phyloP scores from a whole-genome alignment of 2,329 filamentous ascomycete genomes.

The Colletotrichum siamense region DNA sequence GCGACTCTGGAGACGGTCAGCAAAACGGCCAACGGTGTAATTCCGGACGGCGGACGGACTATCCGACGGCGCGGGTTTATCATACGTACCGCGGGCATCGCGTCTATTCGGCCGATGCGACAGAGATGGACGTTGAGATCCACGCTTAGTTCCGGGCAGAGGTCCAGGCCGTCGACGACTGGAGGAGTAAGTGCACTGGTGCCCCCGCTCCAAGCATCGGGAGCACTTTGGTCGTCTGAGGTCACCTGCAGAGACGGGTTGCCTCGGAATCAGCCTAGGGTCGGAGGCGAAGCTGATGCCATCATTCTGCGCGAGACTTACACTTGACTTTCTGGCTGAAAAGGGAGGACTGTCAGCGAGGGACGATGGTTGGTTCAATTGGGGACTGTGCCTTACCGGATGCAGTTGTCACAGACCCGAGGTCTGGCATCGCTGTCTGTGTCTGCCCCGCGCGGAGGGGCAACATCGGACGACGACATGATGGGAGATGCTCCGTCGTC shows the following conservation, averaged over 20 bases:
- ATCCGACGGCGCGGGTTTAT: background rate
- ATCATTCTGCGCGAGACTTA: background rate
- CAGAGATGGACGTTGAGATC: background rate
- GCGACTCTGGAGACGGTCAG: background rate
- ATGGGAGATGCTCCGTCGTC: background rate
- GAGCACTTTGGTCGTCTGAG: background rate
- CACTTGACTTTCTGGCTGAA: background rate
- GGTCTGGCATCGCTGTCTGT: background rate
- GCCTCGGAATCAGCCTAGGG: background rate
- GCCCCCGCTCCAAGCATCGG: background rate
- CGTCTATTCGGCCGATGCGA: background rate
- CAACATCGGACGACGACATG: background rate
- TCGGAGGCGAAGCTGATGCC: background rate
- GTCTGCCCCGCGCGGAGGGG: background rate
- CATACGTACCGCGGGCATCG: background rate
- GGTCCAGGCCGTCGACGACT: slow-evolving; percentile 19
- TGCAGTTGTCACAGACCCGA: background rate
- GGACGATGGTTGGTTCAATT: background rate
- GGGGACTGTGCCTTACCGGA: background rate
- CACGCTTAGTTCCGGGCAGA: background rate
- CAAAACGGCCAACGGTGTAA: background rate
- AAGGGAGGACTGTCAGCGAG: background rate
- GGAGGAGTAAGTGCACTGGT: slow-evolving; percentile 14
- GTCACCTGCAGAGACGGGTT: background rate
- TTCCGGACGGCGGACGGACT: background rate